Evolutionary conservation across 2,329 filamentous ascomycete species (phyloP).

Genomic region (Helotiales sp.): DNA sequence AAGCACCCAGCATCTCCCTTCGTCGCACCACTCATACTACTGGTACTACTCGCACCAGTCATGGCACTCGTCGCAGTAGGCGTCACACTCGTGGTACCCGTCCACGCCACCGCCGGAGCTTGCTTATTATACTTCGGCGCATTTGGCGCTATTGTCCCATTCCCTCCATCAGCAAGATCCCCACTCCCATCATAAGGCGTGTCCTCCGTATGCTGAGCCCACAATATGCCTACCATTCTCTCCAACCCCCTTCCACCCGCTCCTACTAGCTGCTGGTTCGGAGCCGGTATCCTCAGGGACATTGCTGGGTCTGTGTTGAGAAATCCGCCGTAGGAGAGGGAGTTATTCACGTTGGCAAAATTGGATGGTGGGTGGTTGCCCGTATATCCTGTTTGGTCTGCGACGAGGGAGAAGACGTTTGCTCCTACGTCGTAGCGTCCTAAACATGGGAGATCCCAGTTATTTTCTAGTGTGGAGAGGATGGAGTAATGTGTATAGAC

Average conservation of each 20-base stretch:
- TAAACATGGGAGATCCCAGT: slow-evolving; percentile 44
- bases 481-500: slow-evolving; percentile 49
- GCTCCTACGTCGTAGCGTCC: slow-evolving; percentile 46
- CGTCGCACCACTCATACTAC: not conserved
- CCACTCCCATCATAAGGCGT: slow-evolving; percentile 50
- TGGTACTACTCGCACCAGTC: not conserved
- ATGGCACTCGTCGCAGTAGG: not conserved
- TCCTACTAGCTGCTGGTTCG: slow-evolving; percentile 45
- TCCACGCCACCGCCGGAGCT: slow-evolving; percentile 4
- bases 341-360: slow-evolving; percentile 43
- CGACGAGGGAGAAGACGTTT: slow-evolving; percentile 36
- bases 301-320: slow-evolving; percentile 39
- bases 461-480: slow-evolving; percentile 42
- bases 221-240: slow-evolving; percentile 34
- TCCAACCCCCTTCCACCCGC: slow-evolving; percentile 44
- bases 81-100: not conserved
- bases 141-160: slow-evolving; percentile 31
- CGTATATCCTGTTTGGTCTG: slow-evolving; percentile 29
- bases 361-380: slow-evolving; percentile 33
- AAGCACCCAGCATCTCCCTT: not conserved
- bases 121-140: slow-evolving; percentile 42
- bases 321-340: slow-evolving; percentile 44
- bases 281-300: slow-evolving; percentile 38
- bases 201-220: slow-evolving; percentile 17
- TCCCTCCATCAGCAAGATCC: slow-evolving; percentile 42